Percentiles rank a stretch among this genome's conserved stretches.
Evolutionary conservation across 2,329 filamentous ascomycete genomes (phyloP).

Genomic region (Talaromyces sp.): DNA sequence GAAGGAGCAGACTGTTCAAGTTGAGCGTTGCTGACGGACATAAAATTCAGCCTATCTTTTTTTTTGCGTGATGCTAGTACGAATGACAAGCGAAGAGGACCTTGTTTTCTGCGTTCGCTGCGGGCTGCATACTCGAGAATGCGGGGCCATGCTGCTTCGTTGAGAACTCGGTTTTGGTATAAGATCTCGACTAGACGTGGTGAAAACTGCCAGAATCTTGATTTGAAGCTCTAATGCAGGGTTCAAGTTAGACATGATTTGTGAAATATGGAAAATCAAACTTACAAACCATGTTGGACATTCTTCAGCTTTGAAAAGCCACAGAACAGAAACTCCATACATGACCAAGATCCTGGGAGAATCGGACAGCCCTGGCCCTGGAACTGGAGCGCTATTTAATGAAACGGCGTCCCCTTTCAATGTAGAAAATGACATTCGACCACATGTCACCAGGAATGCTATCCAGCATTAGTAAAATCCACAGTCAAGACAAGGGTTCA

Average conservation of each 20-base stretch:
- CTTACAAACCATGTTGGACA: not conserved
- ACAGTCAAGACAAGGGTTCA: not conserved
- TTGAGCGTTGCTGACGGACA: not conserved
- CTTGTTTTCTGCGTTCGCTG: not conserved
- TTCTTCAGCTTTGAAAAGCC: not conserved
- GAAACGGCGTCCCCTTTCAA: not conserved
- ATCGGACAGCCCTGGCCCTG: not conserved
- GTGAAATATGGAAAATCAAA: not conserved
- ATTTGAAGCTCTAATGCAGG: not conserved
- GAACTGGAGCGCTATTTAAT: not conserved
- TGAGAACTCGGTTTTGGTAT: not conserved
- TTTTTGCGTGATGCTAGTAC: not conserved
- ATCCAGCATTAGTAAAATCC: not conserved
- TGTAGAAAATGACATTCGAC: not conserved
- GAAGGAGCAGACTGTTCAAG: not conserved
- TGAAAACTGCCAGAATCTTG: not conserved
- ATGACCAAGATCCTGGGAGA: not conserved
- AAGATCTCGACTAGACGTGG: not conserved
- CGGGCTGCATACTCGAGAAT: not conserved
- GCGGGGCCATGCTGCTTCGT: not conserved
- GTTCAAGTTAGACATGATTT: not conserved
- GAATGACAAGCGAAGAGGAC: not conserved
- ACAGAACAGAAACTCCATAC: not conserved
- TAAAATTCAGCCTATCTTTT: not conserved
- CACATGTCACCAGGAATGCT: not conserved